phyloP scores from a whole-genome alignment of 306 rosid genomes.

The Ormosia emarginata region DNA sequence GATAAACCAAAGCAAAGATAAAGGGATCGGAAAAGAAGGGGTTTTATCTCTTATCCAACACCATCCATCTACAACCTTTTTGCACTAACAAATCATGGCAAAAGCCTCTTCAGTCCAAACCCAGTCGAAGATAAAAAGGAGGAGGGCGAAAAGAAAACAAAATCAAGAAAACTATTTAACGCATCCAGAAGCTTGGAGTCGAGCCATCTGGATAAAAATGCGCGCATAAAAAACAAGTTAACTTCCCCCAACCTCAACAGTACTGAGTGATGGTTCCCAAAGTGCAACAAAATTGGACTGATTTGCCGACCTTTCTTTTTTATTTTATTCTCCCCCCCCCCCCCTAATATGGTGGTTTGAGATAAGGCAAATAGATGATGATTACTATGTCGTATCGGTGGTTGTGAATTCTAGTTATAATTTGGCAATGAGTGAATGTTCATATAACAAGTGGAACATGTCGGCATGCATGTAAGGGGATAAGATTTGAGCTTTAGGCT shows the following conservation, averaged over 20 bases:
- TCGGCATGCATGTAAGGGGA: conserved; percentile 18
- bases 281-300: conserved; percentile 25
- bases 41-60: conserved; percentile 33
- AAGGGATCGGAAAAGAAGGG: background rate
- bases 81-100: conserved; percentile 5
- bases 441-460: background rate
- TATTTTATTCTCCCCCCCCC: too few relatives aligned
- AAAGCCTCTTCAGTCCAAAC: background rate
- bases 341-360: background rate
- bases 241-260: background rate
- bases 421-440: background rate
- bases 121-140: background rate
- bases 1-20: conserved; percentile 32
- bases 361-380: conserved; percentile 32
- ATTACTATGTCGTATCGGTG: background rate
- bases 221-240: background rate
- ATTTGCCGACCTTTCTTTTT: conserved; percentile 34
- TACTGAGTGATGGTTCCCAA: background rate
- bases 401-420: background rate
- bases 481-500: conserved; percentile 31
- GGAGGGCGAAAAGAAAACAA: background rate
- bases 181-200: background rate
- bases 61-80: conserved; percentile 18
- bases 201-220: background rate
- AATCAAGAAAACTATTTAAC: background rate